Percentiles rank a stretch among this genome's conserved stretches.
Evolutionary conservation across 192 early-diverging fungal species (phyloP).

Genomic region (Coemansia sp.): DNA sequence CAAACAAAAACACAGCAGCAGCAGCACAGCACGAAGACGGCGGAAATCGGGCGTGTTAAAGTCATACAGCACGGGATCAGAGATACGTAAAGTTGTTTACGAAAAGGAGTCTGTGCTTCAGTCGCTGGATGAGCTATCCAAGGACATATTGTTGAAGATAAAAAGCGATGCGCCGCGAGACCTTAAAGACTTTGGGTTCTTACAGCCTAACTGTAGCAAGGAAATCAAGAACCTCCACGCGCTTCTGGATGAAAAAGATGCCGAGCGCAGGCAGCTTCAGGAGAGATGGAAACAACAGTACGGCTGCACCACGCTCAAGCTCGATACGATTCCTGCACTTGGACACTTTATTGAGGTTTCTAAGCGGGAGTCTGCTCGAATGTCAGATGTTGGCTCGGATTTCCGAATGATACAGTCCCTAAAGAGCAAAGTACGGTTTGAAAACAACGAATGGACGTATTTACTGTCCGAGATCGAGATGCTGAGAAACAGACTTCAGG

Average conservation of each 20-base stretch:
- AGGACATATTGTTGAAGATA: constrained; percentile 51
- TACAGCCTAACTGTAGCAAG: constrained; percentile 52
- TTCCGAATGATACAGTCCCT: constrained; percentile 58
- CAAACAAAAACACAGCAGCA: not conserved
- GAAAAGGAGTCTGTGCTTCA: constrained; percentile 43
- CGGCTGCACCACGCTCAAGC: constrained; percentile 33
- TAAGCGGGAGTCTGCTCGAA: constrained; percentile 43
- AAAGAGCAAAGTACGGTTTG: constrained; percentile 58
- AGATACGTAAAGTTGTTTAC: constrained; percentile 16
- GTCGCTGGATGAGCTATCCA: constrained; percentile 43
- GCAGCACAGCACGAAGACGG: not conserved
- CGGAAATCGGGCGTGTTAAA: not conserved
- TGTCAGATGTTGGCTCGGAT: constrained; percentile 14
- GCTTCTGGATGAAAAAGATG: constrained; percentile 47
- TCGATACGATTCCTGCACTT: constrained; percentile 45
- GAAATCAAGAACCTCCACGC: constrained; percentile 41
- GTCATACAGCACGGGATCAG: constrained; percentile 7
- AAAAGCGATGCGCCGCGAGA: constrained; percentile 50
- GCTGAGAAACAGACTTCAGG: constrained; percentile 45
- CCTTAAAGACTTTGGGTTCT: constrained; percentile 56
- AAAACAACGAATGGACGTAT: constrained; percentile 60
- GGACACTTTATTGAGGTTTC: constrained; percentile 62
- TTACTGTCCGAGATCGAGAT: constrained; percentile 59
- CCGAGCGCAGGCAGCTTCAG: constrained; percentile 45
- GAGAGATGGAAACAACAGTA: constrained; percentile 37